Evolutionary conservation across 192 early-diverging fungal species (phyloP), one percentile per base, ranked within the genome.

Genomic region (Obelidium mucronatum): DNA sequence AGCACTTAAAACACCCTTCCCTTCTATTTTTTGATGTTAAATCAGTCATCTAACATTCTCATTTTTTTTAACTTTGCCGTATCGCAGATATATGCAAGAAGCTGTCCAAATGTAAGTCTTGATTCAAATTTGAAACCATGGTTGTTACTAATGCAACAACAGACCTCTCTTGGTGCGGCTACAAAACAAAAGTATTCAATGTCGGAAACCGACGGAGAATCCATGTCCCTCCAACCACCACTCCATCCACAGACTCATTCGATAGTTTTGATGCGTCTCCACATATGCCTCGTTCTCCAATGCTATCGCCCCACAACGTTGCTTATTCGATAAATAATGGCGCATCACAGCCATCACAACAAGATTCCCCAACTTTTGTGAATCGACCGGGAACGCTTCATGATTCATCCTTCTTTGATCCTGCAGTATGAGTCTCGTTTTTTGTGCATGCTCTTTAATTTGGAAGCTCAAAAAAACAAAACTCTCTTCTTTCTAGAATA

Each of bases 81-180:
- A n/a, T n/a, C 26, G 89, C 88, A 85, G 96, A 97, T 75, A 92
- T 99, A 72, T 94, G 95, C 81, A 97, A 97, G 74, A 99, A 99
- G 78, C 87, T 99, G 31, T 89, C 91, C 76, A 91, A 96, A 54
- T 99, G 95, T 86, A 81, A 94, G 81, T 91, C 87, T 8, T 92
- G 91, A 90, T 19, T 28, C 30, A 0, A 40, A 1, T 64, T 0
- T 82, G 93, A 30, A 91, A 51, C 48, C 48, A 8, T 51, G 8
- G 8, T 51, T 51, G 8, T 13, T 13, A 51, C 8, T 51, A 51
- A 51, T 22, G 17, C 55, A 28, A 8, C 8, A 8, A 22, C 28
- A 78, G 83, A 82, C 67, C 72, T 83, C 13, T 71, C 80, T 1
- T 83, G 80, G 75, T 84, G 77, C 55, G 81, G 83, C n/a, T 90